phyloP scores from a whole-genome alignment of 1,284 basidiomycete species.

The Melampsora americana region DNA sequence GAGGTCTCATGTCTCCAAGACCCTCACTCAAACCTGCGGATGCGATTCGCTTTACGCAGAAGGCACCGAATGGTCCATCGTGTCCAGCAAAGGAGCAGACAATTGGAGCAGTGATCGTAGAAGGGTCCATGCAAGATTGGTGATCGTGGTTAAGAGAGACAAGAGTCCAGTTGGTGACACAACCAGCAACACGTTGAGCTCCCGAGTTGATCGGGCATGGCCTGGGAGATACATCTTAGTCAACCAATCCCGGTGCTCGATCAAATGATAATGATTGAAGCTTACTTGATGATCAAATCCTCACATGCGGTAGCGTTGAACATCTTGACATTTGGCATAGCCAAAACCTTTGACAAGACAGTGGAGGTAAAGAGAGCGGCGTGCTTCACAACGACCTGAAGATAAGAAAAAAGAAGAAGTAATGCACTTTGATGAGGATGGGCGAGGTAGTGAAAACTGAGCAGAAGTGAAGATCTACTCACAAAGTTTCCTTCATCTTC shows the following conservation, averaged over 20 bases:
- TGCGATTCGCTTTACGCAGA: constrained; percentile 76
- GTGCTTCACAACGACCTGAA: constrained; percentile 71
- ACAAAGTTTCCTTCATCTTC: constrained; percentile 72
- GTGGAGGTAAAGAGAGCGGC: constrained; percentile 78
- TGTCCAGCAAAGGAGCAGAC: constrained; percentile 56
- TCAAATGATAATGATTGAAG: constrained; percentile 56
- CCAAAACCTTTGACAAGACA: constrained; percentile 69
- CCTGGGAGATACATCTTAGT: constrained; percentile 66
- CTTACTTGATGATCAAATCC: constrained; percentile 44
- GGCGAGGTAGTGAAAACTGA: constrained; percentile 47
- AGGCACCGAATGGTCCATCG: constrained; percentile 80
- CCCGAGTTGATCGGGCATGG: constrained; percentile 60
- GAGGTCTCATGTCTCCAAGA: constrained; percentile 71
- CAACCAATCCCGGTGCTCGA: constrained; percentile 56
- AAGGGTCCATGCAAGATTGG: constrained; percentile 81
- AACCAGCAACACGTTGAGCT: constrained; percentile 70
- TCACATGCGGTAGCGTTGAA: constrained; percentile 55
- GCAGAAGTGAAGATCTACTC: constrained; percentile 21
- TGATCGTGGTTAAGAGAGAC: constrained; percentile 68
- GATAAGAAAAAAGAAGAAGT: constrained; percentile 33
- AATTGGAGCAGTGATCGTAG: constrained; percentile 76
- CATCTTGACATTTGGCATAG: constrained; percentile 63
- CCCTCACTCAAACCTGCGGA: constrained; percentile 71
- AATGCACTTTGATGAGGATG: constrained; percentile 44
- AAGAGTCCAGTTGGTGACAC: constrained; percentile 81